phyloP scores from a whole-genome alignment of 768 basidiomycete genomes.

The Cyclocybe cylindracea region DNA sequence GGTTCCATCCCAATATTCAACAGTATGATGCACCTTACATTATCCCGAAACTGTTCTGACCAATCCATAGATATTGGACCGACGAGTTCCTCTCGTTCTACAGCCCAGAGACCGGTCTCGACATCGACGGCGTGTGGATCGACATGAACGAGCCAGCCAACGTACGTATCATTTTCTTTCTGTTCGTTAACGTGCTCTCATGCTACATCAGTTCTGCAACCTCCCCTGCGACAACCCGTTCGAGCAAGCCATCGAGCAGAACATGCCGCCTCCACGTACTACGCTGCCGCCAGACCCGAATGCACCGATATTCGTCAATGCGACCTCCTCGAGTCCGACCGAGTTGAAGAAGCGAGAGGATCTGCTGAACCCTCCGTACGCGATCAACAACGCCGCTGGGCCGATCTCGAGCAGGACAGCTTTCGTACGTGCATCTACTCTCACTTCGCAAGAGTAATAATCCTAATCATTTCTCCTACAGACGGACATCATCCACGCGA shows the following conservation, averaged over 20 bases:
- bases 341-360: constrained; percentile 26
- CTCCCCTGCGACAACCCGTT: constrained; percentile 63
- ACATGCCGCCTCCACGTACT: constrained; percentile 50
- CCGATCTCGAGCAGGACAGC: constrained; percentile 56
- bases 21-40: constrained; percentile 33
- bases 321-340: constrained; percentile 2
- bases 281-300: constrained; percentile 52
- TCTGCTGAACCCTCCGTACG: constrained; percentile 54
- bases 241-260: constrained; percentile 60
- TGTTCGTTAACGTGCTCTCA: neutral
- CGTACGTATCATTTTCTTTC: constrained; percentile 28
- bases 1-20: constrained; percentile 58
- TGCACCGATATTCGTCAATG: constrained; percentile 47
- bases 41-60: neutral
- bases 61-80: constrained; percentile 54
- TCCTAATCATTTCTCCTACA: constrained; percentile 10
- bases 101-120: constrained; percentile 49
- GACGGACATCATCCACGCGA: constrained; percentile 52
- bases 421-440: constrained; percentile 37
- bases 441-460: neutral
- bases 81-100: constrained; percentile 62
- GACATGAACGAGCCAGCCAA: constrained; percentile 77
- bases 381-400: constrained; percentile 59
- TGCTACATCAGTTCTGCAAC: constrained; percentile 52
- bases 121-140: constrained; percentile 76